Evolutionary conservation across 2,329 filamentous ascomycete species (phyloP), one percentile per base, ranked within the genome.

Genomic region (Beauveria sp.): DNA sequence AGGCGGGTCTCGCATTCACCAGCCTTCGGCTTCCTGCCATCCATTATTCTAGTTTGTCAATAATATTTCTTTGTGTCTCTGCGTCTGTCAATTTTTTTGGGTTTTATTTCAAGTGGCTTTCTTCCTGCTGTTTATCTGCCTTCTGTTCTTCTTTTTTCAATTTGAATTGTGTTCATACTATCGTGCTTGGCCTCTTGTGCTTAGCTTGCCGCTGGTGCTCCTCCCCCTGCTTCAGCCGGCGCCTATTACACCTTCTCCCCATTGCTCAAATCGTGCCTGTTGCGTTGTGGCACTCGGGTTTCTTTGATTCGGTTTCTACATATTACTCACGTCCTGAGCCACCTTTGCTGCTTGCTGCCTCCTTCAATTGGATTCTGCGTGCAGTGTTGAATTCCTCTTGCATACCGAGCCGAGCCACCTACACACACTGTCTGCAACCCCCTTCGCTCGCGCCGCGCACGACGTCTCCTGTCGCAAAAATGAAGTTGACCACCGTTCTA

Each of bases 401-500:
- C 28, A 38, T 45, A 46, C 12, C 46, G 28, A 45, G 46, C 43
- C 30, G 46, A 20, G 46, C 56, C 24, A 43, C 26, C 38, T 60
- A 53, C 26, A 45, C 26, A 30, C 26, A 6, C 49, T 47, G 9
- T 43, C n/a, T 42, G 1, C 20, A 47, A 49, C 14, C 18, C 20
- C 18, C 4, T 28, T 53, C 24, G 43, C 52, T 49, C 43, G 8
- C 24, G 10, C 18, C 42, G 16, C 26, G 22, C 28, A 12, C 42
- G 4, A 26, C 34, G 28, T 47, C 10, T 38, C 49, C 57, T 14
- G 22, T 56, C 52, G 38, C 30, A 30, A 56, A 26, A 20, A 71
- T 72, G 69, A 68, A 65, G 60, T 67, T 71, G 50, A 46, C 28
- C 28, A 38, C 43, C 18, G 12, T 55, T 24, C 16, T 62, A 26